Base-by-base conservation (phyloP, 208 protist species). In the Leishmania turanica region DNA sequence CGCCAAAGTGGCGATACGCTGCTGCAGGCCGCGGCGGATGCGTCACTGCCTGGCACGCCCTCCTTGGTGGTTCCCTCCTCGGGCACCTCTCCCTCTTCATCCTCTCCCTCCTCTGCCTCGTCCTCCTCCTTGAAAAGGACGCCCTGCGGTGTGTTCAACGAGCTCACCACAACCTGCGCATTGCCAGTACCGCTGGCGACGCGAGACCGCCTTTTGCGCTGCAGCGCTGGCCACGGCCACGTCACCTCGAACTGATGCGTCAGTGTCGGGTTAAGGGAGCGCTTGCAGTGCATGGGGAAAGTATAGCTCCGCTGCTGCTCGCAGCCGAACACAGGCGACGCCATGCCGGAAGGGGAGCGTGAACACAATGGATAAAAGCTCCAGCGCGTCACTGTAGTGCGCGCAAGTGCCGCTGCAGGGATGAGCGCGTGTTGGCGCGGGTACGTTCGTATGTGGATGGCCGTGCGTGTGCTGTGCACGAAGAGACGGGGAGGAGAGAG, bases 221-320 rank as follows among this genome's bases (percentile, higher is more conserved):
- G 42, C 42, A 49, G 42, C 24, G n/a, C 51, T 24, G 91, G 91
- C 91, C 91, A 95, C 60, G 88, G 88, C 91, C 91, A 95, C 24
- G 4, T 40, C 72, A 95, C 42, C 53, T 79, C 69, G 69, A 95
- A 95, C 75, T 90, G 86, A 58, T 84, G 82, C 24, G 84, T 89
- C 3, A 95, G 75, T 2, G 51, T 84, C 0, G 91, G 89, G 34
- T 78, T 53, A 49, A 95, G 86, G 3, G 77, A 60, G 45, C 84
- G 76, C 75, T 85, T 91, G 76, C 78, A 81, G 51, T 75, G 75
- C 66, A 82, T 81, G 69, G 65, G 78, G 53, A 81, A 88, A 71
- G 40, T n/a, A 66, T 65, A 78, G 45, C 19, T 54, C 49, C 31
- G 69, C 60, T 78, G 83, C 65, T 54, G 21, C 76, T 89, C 77